Evolutionary conservation across 2,329 filamentous ascomycete genomes (phyloP).

Genomic region (Trichoderma afroharzianum): DNA sequence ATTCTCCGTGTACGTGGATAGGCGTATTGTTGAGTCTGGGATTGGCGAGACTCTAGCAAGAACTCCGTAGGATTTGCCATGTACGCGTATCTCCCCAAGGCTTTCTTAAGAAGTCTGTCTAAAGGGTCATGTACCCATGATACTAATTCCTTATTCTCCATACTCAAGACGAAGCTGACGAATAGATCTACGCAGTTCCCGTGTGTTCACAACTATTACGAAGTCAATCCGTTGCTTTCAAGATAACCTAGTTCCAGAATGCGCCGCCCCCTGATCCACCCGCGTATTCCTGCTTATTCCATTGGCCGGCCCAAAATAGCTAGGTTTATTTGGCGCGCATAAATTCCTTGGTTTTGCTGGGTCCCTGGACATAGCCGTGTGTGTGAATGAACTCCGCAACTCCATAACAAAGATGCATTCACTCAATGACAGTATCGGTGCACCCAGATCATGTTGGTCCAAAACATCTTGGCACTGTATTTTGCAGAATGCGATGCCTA

Average conservation of each 20-base stretch:
- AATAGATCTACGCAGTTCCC: background rate
- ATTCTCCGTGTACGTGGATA: background rate
- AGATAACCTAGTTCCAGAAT: background rate
- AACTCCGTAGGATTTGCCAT: background rate
- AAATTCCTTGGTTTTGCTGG: background rate
- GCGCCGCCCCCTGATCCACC: background rate
- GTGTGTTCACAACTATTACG: background rate
- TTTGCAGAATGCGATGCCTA: background rate
- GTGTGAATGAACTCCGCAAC: background rate
- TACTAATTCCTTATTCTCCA: background rate
- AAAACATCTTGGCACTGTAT: background rate
- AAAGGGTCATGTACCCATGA: background rate
- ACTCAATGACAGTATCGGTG: background rate
- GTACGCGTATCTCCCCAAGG: background rate
- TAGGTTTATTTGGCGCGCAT: background rate
- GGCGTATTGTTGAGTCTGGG: background rate
- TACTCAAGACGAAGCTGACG: background rate
- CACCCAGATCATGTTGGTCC: background rate
- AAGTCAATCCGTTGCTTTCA: background rate
- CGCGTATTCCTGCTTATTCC: background rate
- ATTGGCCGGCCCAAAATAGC: background rate
- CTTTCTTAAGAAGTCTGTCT: background rate
- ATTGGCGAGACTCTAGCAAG: background rate
- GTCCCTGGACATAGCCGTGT: background rate
- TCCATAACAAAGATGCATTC: background rate